A percentile compares a stretch with the other conserved stretches of the same genome.
Conservation (phyloP, 1,284 basidiomycete species). For the Rhodotorula glutinis region DNA sequence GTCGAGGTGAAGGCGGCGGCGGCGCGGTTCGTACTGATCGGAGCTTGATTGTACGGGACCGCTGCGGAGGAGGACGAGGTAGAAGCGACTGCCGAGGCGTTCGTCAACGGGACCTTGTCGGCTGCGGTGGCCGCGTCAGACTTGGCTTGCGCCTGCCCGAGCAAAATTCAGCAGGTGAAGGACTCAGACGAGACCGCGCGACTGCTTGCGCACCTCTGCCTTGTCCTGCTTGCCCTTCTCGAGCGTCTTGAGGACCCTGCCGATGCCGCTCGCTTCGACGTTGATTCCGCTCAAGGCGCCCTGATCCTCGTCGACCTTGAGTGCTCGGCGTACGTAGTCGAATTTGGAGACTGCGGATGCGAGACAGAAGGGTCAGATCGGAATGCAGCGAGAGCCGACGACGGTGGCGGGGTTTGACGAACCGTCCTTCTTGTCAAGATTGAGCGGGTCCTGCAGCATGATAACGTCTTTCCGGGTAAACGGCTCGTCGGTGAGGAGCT, state of each 20-base stretch:
- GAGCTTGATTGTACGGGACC: constrained; percentile 76
- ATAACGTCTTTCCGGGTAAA: constrained; percentile 87
- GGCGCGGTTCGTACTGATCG: constrained; percentile 82
- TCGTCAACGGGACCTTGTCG: background rate
- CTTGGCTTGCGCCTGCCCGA: background rate
- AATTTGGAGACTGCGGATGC: constrained; percentile 38
- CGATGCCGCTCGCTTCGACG: constrained; percentile 30
- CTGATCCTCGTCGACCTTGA: constrained; percentile 37
- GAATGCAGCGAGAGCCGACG: background rate
- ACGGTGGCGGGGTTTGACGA: background rate
- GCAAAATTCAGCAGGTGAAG: background rate
- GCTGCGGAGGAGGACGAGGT: constrained; percentile 19
- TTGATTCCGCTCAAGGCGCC: constrained; percentile 27
- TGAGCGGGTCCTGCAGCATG: constrained; percentile 56
- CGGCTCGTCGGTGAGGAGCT: constrained; percentile 71
- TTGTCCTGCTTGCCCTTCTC: constrained; percentile 24
- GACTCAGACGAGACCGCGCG: no score
- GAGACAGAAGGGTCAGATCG: background rate
- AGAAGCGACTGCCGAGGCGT: constrained; percentile 5
- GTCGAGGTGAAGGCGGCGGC: constrained; percentile 94
- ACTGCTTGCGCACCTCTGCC: background rate
- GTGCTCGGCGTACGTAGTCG: constrained; percentile 46
- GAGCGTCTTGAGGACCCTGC: constrained; percentile 31
- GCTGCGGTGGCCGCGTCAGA: background rate
- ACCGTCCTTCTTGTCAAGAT: constrained; percentile 44